Evolutionary conservation across 495 filamentous ascomycete species (phyloP).

Genomic region (Daldinia concentrica): DNA sequence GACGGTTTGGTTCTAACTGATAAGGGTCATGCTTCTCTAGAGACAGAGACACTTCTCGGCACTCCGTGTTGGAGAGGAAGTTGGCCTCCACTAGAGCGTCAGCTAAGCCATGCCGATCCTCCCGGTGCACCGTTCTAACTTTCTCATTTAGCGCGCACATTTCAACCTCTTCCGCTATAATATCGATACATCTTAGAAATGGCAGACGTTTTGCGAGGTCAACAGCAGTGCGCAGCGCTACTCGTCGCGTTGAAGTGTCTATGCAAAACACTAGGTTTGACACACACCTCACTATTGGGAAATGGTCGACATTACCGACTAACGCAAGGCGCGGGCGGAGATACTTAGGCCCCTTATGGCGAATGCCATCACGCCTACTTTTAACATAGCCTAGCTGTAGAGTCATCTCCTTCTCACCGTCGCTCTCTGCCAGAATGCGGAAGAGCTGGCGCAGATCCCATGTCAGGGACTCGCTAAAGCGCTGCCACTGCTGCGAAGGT

Average conservation of each 20-base stretch:
- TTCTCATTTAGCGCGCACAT: no score
- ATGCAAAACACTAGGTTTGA: background rate
- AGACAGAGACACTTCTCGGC: background rate
- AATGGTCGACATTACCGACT: background rate
- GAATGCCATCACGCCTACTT: no score
- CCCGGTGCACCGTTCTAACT: background rate
- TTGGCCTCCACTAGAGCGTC: background rate
- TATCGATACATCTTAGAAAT: background rate
- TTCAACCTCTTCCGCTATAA: background rate
- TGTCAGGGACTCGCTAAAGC: background rate
- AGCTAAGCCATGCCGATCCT: background rate
- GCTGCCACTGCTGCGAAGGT: background rate
- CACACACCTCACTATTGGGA: background rate
- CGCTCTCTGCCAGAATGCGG: background rate
- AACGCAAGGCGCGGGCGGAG: background rate
- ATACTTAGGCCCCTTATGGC: background rate
- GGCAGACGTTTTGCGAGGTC: background rate
- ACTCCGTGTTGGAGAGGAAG: background rate
- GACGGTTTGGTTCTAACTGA: no score
- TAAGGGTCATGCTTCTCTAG: background rate
- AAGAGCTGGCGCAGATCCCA: background rate
- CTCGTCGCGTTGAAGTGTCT: background rate
- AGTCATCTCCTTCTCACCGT: background rate
- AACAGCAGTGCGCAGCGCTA: background rate
- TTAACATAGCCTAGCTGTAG: no score